Evolutionary conservation across 768 basidiomycete species (phyloP), one percentile per base, ranked within the genome.

Genomic region (Tulasnella sp.): DNA sequence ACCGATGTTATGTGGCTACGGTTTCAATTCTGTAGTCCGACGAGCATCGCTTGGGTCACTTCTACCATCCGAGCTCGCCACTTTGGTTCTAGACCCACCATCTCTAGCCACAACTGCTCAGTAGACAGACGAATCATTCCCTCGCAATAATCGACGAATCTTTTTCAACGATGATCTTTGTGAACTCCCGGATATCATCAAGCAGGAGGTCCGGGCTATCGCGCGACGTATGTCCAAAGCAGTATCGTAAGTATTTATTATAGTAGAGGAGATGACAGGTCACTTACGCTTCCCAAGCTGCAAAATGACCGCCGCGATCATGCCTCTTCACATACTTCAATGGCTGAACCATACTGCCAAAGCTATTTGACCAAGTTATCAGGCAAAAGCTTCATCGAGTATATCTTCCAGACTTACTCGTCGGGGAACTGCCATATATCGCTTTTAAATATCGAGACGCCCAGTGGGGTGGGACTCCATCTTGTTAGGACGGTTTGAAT

Each of bases 251-350:
- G 7, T 38, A 11, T 23, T 10, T 3, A 17, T 43, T 15, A 8
- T 1, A n/a, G n/a, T n/a, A n/a, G 15, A 23, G 17, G 24, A 5
- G 24, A 29, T 17, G 24, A 3, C n/a, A 19, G 8, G 26, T 9
- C 10, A 42, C 56, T 3, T n/a, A 59, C 56, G 27, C 49, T 47
- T 59, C 58, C 58, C 58, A 59, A 10, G 58, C 58, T 7, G 50
- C 58, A 50, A 59, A 59, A 38, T 59, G 58, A 9, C 58, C 58
- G 27, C 58, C 58, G 9, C 48, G 45, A 23, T 49, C 23, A 19
- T 51, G 58, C 29, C 58, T n/a, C 23, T 48, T 59, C 19, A 48
- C 23, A 26, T 49, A 59, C 47, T 51, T 49, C 23, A 59, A 32
- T 38, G 58, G 58, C 32, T 59, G 58, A 23, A 59, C 58, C 23